phyloP scores from a whole-genome alignment of 352 stramenopile genomes.

The Pythium apleroticum region DNA sequence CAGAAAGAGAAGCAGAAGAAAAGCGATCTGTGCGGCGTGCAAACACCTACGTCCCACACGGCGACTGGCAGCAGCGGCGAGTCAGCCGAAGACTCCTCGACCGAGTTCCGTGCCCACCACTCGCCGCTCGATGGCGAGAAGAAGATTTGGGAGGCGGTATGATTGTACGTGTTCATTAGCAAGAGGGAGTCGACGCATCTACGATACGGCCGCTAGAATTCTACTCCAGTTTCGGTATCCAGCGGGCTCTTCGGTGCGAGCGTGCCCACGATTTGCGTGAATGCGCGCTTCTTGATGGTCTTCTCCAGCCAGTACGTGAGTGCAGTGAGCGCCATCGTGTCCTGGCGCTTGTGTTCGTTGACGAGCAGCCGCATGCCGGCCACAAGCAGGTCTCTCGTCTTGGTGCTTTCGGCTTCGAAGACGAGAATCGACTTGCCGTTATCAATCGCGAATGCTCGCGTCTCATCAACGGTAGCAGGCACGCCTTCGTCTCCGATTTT shows the following conservation, averaged over 20 bases:
- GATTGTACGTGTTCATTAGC: conserved; percentile 3
- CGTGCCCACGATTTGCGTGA: conserved; percentile 21
- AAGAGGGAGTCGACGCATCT: not conserved
- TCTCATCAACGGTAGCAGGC: conserved; percentile 22
- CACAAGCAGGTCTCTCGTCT: conserved; percentile 69
- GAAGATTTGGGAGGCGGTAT: conserved; percentile 22
- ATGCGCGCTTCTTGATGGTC: conserved; percentile 22
- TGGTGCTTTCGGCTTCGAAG: conserved; percentile 62
- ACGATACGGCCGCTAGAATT: conserved; percentile 1
- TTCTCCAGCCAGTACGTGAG: conserved; percentile 23
- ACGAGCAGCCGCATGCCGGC: conserved; percentile 61
- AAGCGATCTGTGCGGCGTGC: conserved; percentile 22
- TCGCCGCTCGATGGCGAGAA: conserved; percentile 44
- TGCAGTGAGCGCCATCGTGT: conserved; percentile 38
- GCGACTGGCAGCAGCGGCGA: conserved; percentile 28
- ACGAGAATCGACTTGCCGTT: conserved; percentile 63
- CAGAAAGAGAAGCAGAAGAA: conserved; percentile 23
- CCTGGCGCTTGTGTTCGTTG: conserved; percentile 52
- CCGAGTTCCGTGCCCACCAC: conserved; percentile 40
- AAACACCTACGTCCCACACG: conserved; percentile 10
- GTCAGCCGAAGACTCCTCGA: conserved; percentile 37
- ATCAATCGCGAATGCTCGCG: conserved; percentile 47
- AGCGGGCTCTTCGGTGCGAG: not conserved
- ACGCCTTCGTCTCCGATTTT: conserved; percentile 1
- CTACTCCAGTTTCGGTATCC: not conserved